phyloP scores from a whole-genome alignment of 2,329 filamentous ascomycete species.

The Nigrospora sphaerica region DNA sequence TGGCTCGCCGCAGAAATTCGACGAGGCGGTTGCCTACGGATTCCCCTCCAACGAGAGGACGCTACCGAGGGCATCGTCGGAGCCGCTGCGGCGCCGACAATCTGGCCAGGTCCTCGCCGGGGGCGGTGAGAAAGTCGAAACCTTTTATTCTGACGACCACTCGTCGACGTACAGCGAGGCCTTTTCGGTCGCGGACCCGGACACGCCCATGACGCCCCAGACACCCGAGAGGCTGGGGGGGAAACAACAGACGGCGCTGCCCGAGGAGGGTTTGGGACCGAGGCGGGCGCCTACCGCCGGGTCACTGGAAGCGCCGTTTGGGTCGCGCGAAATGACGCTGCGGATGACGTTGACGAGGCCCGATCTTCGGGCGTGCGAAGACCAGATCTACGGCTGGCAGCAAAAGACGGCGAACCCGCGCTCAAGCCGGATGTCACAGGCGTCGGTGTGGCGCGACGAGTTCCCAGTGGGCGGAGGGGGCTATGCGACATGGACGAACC shows the following conservation, averaged over 20 bases:
- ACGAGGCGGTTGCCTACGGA: slow-evolving; percentile 89
- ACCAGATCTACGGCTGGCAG: slow-evolving; percentile 66
- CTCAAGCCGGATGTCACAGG: slow-evolving; percentile 18
- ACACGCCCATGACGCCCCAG: slow-evolving; percentile 52
- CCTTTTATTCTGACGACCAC: slow-evolving; percentile 38
- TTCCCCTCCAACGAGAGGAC: slow-evolving; percentile 61
- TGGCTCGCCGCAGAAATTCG: slow-evolving; percentile 87
- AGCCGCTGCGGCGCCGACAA: slow-evolving; percentile 6
- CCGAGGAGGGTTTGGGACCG: slow-evolving; percentile 12
- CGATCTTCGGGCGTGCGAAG: slow-evolving; percentile 71
- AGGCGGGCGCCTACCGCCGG: slow-evolving; percentile 27
- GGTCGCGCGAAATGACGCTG: slow-evolving; percentile 84
- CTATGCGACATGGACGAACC: slow-evolving; percentile 3
- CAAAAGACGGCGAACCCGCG: slow-evolving; percentile 23
- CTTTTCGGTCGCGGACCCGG: slow-evolving; percentile 46
- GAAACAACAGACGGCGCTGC: no score
- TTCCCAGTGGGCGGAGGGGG: no score
- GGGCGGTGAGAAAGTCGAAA: slow-evolving; percentile 42
- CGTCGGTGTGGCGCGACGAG: slow-evolving; percentile 22
- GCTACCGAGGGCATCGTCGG: slow-evolving; percentile 10
- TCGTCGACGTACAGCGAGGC: slow-evolving; percentile 50
- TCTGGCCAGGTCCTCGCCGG: slow-evolving; percentile 21
- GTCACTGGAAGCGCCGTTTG: slow-evolving; percentile 44
- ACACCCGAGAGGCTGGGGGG: slow-evolving; percentile 29
- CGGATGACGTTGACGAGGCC: slow-evolving; percentile 92